Conservation (phyloP, 257 asterid genomes). For the Primulina tabacum region DNA sequence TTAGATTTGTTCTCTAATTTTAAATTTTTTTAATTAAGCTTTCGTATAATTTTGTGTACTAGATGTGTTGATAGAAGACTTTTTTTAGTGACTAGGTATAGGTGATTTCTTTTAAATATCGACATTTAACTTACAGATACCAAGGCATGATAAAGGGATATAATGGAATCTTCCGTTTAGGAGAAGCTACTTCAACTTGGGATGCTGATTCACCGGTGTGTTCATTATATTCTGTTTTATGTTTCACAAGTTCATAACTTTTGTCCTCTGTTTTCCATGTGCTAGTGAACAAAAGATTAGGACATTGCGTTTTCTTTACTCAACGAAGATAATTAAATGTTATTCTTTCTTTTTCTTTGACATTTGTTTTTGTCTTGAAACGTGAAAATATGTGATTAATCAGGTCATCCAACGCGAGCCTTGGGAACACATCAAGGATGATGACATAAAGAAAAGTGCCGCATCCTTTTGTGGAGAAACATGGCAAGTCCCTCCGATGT, state of each 20-base stretch:
- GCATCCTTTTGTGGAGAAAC: conserved; percentile 82
- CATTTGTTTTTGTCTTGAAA: not conserved
- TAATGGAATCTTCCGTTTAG: conserved; percentile 91
- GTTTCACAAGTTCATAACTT: conserved; percentile 11
- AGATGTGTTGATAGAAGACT: not conserved
- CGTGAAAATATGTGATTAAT: conserved; percentile 18
- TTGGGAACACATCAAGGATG: conserved; percentile 93
- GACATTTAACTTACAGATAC: conserved; percentile 50
- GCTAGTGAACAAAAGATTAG: not conserved
- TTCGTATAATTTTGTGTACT: not conserved
- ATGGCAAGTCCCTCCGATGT: conserved; percentile 99
- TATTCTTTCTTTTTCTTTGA: not conserved
- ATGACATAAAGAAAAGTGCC: conserved; percentile 73
- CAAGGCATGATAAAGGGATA: conserved; percentile 97
- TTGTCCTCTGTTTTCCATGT: not conserved
- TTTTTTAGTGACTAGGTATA: not conserved
- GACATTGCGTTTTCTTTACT: not conserved
- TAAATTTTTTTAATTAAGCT: not conserved
- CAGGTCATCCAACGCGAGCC: conserved; percentile 90
- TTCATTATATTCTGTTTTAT: conserved; percentile 20
- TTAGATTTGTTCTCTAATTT: conserved; percentile 4
- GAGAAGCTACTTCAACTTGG: conserved; percentile 98
- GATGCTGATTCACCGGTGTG: conserved; percentile 98
- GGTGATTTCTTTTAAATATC: conserved; percentile 1
- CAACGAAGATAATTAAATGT: not conserved